phyloP scores from a whole-genome alignment of 1,284 basidiomycete species.

The Microbotryum saponariae region DNA sequence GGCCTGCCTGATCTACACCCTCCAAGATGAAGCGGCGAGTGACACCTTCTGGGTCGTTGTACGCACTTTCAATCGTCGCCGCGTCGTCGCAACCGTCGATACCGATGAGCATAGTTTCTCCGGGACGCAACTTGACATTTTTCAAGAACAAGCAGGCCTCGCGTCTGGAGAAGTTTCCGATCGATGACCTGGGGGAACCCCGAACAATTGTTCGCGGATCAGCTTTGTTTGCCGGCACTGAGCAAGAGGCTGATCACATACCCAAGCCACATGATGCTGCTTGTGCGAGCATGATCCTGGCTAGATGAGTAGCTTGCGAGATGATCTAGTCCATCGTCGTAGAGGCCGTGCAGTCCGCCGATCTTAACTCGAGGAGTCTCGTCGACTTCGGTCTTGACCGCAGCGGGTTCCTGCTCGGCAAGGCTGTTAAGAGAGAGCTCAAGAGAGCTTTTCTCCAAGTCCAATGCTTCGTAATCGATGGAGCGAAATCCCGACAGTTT shows the following conservation, averaged over 20 bases:
- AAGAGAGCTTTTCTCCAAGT: constrained; percentile 47
- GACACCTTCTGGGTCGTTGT: constrained; percentile 70
- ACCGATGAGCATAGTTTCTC: constrained; percentile 58
- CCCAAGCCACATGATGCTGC: too few species aligned
- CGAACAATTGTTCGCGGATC: constrained; percentile 4
- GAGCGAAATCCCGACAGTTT: constrained; percentile 37
- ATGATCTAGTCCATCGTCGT: constrained; percentile 25
- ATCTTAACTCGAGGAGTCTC: constrained; percentile 42
- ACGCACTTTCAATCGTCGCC: constrained; percentile 63
- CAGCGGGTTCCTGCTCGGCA: constrained; percentile 53
- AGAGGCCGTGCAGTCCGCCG: constrained; percentile 25
- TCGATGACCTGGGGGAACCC: constrained; percentile 81
- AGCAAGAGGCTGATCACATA: neutral
- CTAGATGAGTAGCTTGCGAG: neutral
- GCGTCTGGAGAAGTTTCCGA: constrained; percentile 82
- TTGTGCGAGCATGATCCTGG: constrained; percentile 56
- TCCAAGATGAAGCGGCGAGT: constrained; percentile 86
- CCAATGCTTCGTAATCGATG: constrained; percentile 26
- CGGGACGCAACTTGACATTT: constrained; percentile 65
- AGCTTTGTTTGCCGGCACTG: constrained; percentile 22
- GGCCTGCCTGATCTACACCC: constrained; percentile 55
- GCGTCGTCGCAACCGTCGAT: constrained; percentile 73
- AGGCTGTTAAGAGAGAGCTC: constrained; percentile 43
- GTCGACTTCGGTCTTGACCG: constrained; percentile 45
- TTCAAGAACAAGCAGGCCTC: constrained; percentile 68